phyloP scores from a whole-genome alignment of 2,329 filamentous ascomycete genomes.

The Neonectria neomacrospora region DNA sequence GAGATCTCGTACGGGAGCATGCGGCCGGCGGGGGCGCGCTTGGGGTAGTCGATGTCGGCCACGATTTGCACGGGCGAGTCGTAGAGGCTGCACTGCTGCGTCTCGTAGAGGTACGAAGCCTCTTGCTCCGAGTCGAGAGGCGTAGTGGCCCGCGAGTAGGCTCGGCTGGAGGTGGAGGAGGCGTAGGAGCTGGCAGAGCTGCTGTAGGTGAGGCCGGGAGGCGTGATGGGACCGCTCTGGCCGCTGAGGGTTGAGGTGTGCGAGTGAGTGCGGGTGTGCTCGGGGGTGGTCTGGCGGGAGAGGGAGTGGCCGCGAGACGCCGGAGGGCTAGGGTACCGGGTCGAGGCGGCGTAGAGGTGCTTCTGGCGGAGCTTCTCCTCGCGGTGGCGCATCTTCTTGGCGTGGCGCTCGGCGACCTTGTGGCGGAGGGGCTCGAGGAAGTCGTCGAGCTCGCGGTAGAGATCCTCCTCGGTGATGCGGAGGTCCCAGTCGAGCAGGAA shows the following conservation, averaged over 20 bases:
- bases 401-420: conserved; percentile 63
- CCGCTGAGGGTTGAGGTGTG: conserved; percentile 50
- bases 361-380: conserved; percentile 57
- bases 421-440: conserved; percentile 88
- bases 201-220: conserved; percentile 62
- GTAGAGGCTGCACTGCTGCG: conserved; percentile 56
- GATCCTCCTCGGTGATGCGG: conserved; percentile 83
- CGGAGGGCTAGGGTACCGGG: conserved; percentile 59
- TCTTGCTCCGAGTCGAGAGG: conserved; percentile 60
- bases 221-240: conserved; percentile 45
- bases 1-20: conserved; percentile 68
- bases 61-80: conserved; percentile 62
- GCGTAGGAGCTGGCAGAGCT: conserved; percentile 62
- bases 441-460: conserved; percentile 85
- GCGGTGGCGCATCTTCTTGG: conserved; percentile 61
- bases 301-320: conserved; percentile 57
- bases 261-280: conserved; percentile 51
- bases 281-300: conserved; percentile 54
- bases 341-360: conserved; percentile 49
- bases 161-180: conserved; percentile 60
- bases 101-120: conserved; percentile 53
- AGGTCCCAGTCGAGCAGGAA: conserved; percentile 96
- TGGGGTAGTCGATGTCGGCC: conserved; percentile 53
- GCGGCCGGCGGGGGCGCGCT: conserved; percentile 47
- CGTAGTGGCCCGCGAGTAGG: conserved; percentile 63